Percentiles rank a stretch among this genome's conserved stretches.
Conservation (phyloP, 2,329 filamentous ascomycete genomes). For the Penicillium sp. region DNA sequence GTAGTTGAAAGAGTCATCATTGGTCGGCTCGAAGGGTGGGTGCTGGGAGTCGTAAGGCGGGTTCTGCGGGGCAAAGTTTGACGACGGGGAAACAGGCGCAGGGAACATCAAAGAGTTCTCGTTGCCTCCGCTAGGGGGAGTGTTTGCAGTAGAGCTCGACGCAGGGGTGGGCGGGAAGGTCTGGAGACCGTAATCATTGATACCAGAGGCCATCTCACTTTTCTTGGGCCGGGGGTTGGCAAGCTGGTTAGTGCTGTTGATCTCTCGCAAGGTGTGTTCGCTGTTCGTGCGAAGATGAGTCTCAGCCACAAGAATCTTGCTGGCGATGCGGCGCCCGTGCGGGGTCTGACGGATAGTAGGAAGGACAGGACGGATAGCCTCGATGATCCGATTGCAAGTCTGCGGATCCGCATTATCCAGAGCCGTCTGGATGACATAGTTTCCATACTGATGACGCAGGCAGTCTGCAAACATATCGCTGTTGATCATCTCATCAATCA, state of each 20-base stretch:
- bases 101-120: conserved; percentile 34
- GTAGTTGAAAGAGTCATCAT: conserved; percentile 32
- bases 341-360: conserved; percentile 85
- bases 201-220: conserved; percentile 23
- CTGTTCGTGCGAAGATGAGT: conserved; percentile 33
- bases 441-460: conserved; percentile 89
- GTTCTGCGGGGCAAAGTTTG: conserved; percentile 27
- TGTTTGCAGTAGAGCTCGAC: conserved; percentile 19
- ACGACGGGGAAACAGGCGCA: conserved; percentile 30
- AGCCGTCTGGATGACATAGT: conserved; percentile 97
- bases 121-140: conserved; percentile 23
- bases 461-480: conserved; percentile 81
- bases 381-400: conserved; percentile 74
- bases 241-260: conserved; percentile 34
- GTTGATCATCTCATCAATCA: conserved; percentile 78
- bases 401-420: conserved; percentile 77
- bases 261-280: conserved; percentile 41
- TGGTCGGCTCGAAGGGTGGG: too few relatives aligned
- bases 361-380: conserved; percentile 80
- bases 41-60: too few relatives aligned
- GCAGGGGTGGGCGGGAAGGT: conserved; percentile 24
- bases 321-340: conserved; percentile 89
- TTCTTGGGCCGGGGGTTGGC: conserved; percentile 34
- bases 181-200: conserved; percentile 29
- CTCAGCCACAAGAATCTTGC: conserved; percentile 71